Evolutionary conservation across 169 alveolate genomes (phyloP).

Genomic region (Plasmodium vinckei): DNA sequence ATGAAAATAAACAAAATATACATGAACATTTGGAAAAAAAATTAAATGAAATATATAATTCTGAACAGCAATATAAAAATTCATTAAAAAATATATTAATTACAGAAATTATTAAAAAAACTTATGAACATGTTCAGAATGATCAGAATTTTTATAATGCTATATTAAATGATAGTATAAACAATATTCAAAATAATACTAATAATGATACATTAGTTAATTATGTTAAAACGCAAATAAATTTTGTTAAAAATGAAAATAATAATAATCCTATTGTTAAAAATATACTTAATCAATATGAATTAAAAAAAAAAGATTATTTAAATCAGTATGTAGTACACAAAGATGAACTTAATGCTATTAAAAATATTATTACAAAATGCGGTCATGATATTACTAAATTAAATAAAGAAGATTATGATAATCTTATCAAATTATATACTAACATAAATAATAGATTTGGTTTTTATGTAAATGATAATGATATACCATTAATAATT

Average conservation of each 20-base stretch:
- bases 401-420: constrained; percentile 24
- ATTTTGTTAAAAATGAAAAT: constrained; percentile 9
- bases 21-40: constrained; percentile 47
- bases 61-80: constrained; percentile 42
- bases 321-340: constrained; percentile 24
- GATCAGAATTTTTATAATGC: constrained; percentile 22
- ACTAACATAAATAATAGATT: constrained; percentile 32
- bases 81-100: constrained; percentile 39
- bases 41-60: constrained; percentile 53
- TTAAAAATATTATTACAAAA: constrained; percentile 15
- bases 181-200: constrained; percentile 15
- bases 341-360: constrained; percentile 24
- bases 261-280: constrained; percentile 22
- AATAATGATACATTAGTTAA: constrained; percentile 49
- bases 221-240: constrained; percentile 11
- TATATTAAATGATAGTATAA: constrained; percentile 35
- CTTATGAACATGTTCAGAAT: constrained; percentile 7
- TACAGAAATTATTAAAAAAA: constrained; percentile 40
- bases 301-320: constrained; percentile 30
- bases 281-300: constrained; percentile 46
- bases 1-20: constrained; percentile 23
- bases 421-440: constrained; percentile 15
- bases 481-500: not conserved
- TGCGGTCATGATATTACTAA: constrained; percentile 14
- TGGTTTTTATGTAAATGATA: constrained; percentile 55